Evolutionary conservation across 345 rosid genomes (phyloP).

Genomic region (Erucastrum elatum): DNA sequence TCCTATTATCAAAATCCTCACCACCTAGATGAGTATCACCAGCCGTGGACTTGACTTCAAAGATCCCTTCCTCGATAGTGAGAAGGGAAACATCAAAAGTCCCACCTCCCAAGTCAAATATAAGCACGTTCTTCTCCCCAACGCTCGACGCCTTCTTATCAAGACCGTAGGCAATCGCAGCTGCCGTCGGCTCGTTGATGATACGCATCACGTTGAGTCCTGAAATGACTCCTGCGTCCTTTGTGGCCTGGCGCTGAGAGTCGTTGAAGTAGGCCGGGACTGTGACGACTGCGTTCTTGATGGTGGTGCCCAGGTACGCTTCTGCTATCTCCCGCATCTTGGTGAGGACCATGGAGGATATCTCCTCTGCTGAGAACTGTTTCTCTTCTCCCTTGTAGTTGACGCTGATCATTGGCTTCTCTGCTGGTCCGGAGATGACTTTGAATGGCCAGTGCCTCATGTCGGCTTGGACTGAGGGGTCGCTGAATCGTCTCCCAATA

Average conservation of each 20-base stretch:
- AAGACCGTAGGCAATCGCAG: constrained; percentile 49
- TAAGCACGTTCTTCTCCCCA: constrained; percentile 65
- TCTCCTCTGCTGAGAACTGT: constrained; percentile 44
- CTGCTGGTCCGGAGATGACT: constrained; percentile 42
- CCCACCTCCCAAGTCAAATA: constrained; percentile 68
- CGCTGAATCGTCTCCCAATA: constrained; percentile 45
- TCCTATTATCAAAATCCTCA: constrained; percentile 53
- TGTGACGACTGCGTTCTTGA: constrained; percentile 46
- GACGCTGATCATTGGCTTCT: constrained; percentile 45
- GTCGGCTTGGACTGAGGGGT: constrained; percentile 45
- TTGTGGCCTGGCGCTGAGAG: constrained; percentile 48
- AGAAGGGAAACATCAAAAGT: constrained; percentile 67
- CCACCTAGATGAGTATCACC: constrained; percentile 64
- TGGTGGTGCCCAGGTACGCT: constrained; percentile 35
- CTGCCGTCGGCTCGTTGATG: constrained; percentile 50
- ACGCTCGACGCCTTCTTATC: constrained; percentile 47
- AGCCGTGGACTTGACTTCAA: constrained; percentile 61
- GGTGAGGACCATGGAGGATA: constrained; percentile 45
- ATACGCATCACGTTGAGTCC: constrained; percentile 48
- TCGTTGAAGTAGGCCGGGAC: constrained; percentile 56
- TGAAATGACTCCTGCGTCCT: constrained; percentile 46
- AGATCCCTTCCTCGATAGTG: constrained; percentile 61
- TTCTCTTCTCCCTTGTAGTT: constrained; percentile 51
- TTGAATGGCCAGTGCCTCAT: constrained; percentile 49
- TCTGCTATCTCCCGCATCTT: constrained; percentile 50